Base-by-base conservation (phyloP, 768 basidiomycete genomes). In the Kwoniella pini region DNA sequence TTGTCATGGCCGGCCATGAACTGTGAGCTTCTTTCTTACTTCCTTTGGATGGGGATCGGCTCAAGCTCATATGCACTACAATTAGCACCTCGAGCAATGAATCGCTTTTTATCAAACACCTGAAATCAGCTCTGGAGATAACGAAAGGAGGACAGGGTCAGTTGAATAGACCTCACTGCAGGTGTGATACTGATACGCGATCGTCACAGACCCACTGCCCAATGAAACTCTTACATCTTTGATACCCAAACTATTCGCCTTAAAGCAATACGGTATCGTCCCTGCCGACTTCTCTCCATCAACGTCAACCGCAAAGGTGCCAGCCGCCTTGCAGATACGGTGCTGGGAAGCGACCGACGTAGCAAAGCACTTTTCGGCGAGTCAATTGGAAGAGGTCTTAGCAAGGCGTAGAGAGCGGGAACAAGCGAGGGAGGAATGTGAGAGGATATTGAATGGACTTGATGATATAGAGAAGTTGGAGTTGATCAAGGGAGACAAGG, bases 271-370 rank as follows among this genome's bases (percentile, higher is more conserved):
- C 39, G 71, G 74, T 11, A 57, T 72, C 59, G 6, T 58, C 36
- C 57, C 60, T 3, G 42, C 58, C 43, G 71, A 72, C 58, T 66
- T 75, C 54, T 28, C 65, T 3, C 45, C 67, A 3, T 67, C 62
- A 19, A 52, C 59, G 5, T 62, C 64, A 1, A 48, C 54, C 9
- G 42, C 36, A 10, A 69, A 69, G 49, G 36, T 75, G 2, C 74
- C 74, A 3, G 64, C 62, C 3, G 49, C 63, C 0, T 54, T 75
- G 1, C 74, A 75, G 36, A 67, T 70, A 27, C 42, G 57, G 24
- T 60, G 63, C 26, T 75, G 74, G 74, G 74, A 75, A 38, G 71
- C 65, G 19, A 67, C 33, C 17, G 63, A 72, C 12, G 45, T 60
- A 4, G 49, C 55, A 17, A 59, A 55, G 36, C 63, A 65, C 28